Percentiles rank a stretch among this genome's conserved stretches.
phyloP scores from a whole-genome alignment of 495 filamentous ascomycete species.

The Letharia columbiana region DNA sequence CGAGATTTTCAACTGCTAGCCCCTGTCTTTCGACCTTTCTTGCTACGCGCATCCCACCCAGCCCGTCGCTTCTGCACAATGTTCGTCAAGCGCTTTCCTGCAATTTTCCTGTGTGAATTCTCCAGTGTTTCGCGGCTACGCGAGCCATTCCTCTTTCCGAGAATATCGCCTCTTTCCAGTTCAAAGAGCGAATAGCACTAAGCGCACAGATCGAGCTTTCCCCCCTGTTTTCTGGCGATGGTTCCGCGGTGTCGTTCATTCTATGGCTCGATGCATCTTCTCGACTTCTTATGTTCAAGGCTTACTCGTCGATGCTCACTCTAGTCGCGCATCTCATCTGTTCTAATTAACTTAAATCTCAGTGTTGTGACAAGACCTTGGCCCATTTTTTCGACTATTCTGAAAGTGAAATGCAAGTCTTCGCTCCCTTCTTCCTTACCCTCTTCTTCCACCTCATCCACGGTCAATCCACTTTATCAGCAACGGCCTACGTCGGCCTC shows the following conservation, averaged over 20 bases:
- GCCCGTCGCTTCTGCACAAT: background rate
- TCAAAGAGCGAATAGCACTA: background rate
- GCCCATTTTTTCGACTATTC: background rate
- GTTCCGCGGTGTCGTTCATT: background rate
- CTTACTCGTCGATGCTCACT: background rate
- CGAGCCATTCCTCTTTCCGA: background rate
- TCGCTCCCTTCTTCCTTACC: background rate
- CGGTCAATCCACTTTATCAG: background rate
- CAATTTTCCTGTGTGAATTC: background rate
- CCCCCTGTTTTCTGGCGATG: background rate
- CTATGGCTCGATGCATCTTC: background rate
- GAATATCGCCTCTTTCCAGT: background rate
- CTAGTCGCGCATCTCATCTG: background rate
- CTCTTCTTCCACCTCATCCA: background rate
- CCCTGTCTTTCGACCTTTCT: background rate
- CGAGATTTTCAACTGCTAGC: too few species aligned
- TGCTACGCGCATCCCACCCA: background rate
- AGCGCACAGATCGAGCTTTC: too few species aligned
- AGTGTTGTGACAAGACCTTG: background rate
- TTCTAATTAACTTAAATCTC: background rate
- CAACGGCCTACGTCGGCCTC: conserved; percentile 2
- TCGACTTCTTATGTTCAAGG: background rate
- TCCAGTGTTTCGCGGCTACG: background rate
- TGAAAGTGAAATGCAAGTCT: background rate
- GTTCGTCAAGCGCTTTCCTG: background rate